These are phyloP conservation scores for Pigoraptor vietnamica DNA, from an alignment of 78 protist species.

Conservation along the genomic window DNA sequence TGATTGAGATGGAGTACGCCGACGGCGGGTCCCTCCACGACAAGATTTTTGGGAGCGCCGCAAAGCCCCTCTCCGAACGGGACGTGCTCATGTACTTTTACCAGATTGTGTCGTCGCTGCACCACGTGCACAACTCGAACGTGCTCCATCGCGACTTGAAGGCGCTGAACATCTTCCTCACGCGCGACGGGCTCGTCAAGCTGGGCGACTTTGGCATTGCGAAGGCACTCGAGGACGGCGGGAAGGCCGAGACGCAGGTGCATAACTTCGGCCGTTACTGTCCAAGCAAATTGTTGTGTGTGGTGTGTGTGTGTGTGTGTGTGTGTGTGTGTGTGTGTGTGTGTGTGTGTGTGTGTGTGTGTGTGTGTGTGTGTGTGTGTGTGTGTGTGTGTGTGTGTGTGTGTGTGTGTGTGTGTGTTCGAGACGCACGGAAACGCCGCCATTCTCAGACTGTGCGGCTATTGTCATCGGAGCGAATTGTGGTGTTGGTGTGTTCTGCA, in stretches of 20 bases:
- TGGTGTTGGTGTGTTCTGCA: no score
- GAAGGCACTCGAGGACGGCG: background rate
- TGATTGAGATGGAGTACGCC: slow-evolving; percentile 42
- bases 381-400: no score
- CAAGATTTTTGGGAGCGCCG: background rate
- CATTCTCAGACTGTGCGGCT: no score
- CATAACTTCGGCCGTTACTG: background rate
- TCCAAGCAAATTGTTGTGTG: no score
- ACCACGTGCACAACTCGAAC: background rate
- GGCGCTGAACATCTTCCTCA: background rate
- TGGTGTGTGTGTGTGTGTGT: no score
- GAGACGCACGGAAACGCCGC: no score
- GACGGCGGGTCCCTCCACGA: slow-evolving; percentile 23
- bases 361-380: no score
- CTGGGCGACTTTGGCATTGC: background rate
- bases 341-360: background rate
- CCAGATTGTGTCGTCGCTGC: background rate
- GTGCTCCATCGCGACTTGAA: background rate
- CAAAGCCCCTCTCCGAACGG: background rate
- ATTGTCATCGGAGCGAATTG: no score
- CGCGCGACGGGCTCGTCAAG: background rate
- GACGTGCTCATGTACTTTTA: background rate
- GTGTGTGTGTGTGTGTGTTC: no score
- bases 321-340: background rate
- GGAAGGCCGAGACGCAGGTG: background rate